Evolutionary conservation across 768 basidiomycete species (phyloP).

Genomic region (Leccinellum albellum): DNA sequence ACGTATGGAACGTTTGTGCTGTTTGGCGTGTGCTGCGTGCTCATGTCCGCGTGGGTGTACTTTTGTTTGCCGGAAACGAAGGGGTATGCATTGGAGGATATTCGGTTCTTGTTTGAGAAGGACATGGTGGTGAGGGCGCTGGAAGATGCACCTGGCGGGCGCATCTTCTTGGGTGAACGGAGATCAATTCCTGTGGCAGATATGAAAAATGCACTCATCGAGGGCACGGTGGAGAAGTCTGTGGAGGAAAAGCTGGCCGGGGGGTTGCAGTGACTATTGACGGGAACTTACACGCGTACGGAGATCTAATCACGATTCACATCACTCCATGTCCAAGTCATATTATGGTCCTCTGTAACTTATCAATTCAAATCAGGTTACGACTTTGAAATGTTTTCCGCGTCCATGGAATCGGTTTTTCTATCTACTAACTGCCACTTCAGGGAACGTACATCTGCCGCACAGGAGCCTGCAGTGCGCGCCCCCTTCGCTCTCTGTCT

Average conservation of each 20-base stretch:
- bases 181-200: slow-evolving; percentile 26
- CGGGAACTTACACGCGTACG: background rate
- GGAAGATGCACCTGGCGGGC: slow-evolving; percentile 34
- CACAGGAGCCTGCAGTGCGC: no score
- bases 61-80: slow-evolving; percentile 40
- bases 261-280: background rate
- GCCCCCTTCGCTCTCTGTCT: no score
- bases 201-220: background rate
- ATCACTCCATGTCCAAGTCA: no score
- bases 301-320: background rate
- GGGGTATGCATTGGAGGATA: slow-evolving; percentile 38
- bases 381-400: no score
- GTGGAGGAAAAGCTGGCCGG: background rate
- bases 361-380: no score
- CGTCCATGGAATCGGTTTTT: no score
- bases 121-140: slow-evolving; percentile 31
- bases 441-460: no score
- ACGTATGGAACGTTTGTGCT: slow-evolving; percentile 32
- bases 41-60: slow-evolving; percentile 35
- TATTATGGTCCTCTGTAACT: background rate
- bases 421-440: no score
- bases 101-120: slow-evolving; percentile 35
- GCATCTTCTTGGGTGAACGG: slow-evolving; percentile 25
- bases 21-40: slow-evolving; percentile 31
- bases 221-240: background rate